Evolutionary conservation across 371 early-diverging fungal species (phyloP).

Genomic region (Mucor plumbeus): DNA sequence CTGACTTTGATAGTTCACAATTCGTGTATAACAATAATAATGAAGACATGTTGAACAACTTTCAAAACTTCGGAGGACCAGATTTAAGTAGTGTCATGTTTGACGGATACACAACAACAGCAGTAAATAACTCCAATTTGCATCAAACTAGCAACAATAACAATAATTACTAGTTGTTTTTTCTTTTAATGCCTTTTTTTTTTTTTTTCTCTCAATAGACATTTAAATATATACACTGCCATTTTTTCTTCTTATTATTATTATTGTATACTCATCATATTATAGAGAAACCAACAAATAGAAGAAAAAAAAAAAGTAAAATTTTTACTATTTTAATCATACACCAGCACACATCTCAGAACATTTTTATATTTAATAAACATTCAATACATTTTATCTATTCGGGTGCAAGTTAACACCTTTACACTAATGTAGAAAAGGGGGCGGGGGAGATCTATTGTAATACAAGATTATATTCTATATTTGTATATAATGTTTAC

Average conservation of each 20-base stretch:
- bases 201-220: too few relatives aligned
- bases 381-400: too few relatives aligned
- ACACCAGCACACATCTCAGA: neutral
- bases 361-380: neutral
- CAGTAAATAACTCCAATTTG: neutral
- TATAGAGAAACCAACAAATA: neutral
- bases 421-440: too few relatives aligned
- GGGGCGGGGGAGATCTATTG: too few relatives aligned
- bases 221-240: too few relatives aligned
- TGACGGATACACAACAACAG: slow-evolving; percentile 1
- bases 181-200: too few relatives aligned
- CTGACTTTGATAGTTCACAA: slow-evolving; percentile 2
- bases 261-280: slow-evolving; percentile 2
- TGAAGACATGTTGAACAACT: neutral
- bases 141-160: neutral
- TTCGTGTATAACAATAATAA: neutral
- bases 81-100: slow-evolving; percentile 17
- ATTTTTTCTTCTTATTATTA: neutral
- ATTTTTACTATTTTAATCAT: neutral
- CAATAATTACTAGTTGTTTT: neutral
- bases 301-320: neutral
- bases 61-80: slow-evolving; percentile 12
- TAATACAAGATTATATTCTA: too few relatives aligned
- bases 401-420: too few relatives aligned
- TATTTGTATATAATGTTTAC: too few relatives aligned